Conservation (phyloP, 768 basidiomycete species). For the Trametes cubensis region DNA sequence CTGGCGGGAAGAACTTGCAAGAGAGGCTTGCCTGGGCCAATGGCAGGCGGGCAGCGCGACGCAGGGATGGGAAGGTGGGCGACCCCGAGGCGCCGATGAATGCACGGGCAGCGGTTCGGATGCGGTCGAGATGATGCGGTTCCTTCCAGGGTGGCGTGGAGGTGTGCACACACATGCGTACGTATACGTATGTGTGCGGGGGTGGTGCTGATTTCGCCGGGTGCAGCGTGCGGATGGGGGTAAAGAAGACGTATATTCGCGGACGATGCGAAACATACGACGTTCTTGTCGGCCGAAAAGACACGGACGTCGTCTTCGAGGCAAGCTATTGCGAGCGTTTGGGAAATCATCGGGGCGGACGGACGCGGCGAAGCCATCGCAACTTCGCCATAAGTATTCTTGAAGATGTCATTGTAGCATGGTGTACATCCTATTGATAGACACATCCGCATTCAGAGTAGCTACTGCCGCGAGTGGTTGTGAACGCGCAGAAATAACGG, state of each 20-base stretch:
- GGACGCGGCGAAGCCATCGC: neutral
- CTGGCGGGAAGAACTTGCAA: neutral
- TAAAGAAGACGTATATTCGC: no score
- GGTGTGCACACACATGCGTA: no score
- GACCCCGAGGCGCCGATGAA: neutral
- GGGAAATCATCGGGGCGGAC: neutral
- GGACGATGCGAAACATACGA: no score
- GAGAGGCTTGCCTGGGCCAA: constrained; percentile 5
- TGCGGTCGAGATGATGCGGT: neutral
- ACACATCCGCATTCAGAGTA: neutral
- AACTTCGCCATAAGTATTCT: constrained; percentile 6
- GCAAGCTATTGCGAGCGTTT: neutral
- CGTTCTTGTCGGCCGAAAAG: no score
- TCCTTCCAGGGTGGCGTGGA: neutral
- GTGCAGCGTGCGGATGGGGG: no score
- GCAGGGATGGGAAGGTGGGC: neutral
- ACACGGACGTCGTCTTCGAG: no score
- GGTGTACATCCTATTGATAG: constrained; percentile 9
- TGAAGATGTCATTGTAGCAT: neutral
- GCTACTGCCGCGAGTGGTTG: neutral
- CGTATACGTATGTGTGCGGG: no score
- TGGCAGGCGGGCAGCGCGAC: neutral
- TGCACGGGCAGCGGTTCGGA: neutral
- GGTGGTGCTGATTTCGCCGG: no score
- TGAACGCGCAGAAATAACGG: constrained; percentile 5